Evolutionary conservation across 192 early-diverging fungal species (phyloP), one percentile per base, ranked within the genome.

Genomic region (Backusella sp.): DNA sequence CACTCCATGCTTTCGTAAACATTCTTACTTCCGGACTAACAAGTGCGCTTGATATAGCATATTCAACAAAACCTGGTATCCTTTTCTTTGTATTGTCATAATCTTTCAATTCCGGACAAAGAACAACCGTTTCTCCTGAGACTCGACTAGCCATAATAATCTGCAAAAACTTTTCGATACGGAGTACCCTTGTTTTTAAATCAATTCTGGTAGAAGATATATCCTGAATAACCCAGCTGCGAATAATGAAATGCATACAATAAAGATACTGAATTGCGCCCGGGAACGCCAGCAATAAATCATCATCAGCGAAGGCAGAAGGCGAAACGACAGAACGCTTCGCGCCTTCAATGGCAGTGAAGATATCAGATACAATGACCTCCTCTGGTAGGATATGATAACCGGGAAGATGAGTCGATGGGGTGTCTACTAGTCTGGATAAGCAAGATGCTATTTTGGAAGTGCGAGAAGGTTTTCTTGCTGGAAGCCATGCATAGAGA

Each of bases 21-120:
- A 84, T 82, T 23, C 92, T 84, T 23, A 87, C 86, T 83, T 92
- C 91, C 26, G 92, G 91, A 72, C 91, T 92, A 70, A 92, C 86
- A 30, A 94, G 76, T 0, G 90, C 91, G 59, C 89, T 90, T 8
- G 90, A 86, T 4, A 94, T 80, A 1, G 91, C 89, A 23, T 86
- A 81, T 76, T 94, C 92, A 6, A 94, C 86, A 86, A 92, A 92
- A 0, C 88, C 89, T 2, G 91, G 92, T 37, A 92, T 88, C 11
- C 76, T 65, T 23, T 70, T 32, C 21, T 68, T 68, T 9, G 26
- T 56, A 28, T 17, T 36, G 14, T 56, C 28, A 8, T 56, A n/a
- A 21, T 68, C 70, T 6, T 74, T 30, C 12, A 74, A 1, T 1
- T 70, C 70, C 6, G 39, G 35, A 11, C 73, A 52, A 12, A 69